Evolutionary conservation across 352 stramenopile genomes (phyloP), one percentile per base, ranked within the genome.

Genomic region (Thalassiosira mediterranea): DNA sequence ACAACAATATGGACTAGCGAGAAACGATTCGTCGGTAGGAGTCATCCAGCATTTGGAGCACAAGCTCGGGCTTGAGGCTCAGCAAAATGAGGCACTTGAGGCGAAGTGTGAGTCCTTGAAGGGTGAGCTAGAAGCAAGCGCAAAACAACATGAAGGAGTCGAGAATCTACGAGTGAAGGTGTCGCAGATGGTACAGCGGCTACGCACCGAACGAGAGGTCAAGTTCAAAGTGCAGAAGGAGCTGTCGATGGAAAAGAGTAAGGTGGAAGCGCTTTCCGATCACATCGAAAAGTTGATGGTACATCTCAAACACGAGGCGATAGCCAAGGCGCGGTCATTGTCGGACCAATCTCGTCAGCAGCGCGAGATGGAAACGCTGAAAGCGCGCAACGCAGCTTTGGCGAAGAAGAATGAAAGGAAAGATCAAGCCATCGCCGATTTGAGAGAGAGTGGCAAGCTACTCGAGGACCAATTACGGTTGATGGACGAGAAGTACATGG

Each of bases 401-500:
- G 77, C 77, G 32, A 96, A 96, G 76, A 96, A 96, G 52, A 94
- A 90, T 40, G 74, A 80, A 2, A 73, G 74, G 2, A 96, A 97
- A 56, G 95, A 98, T 26, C 69, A 91, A 13, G 89, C 96, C 52
- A 90, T 97, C 37, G 76, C 88, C 31, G 95, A 98, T 61, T 78
- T 98, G 8, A 91, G 96, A 77, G 95, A 98, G 81, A 95, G 94
- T 23, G 89, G 88, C 7, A 95, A 96, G 64, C 96, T 98, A 32
- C 82, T 98, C 11, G 95, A 98, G 81, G 95, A 98, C 59, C 96
- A 98, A 65, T 87, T 98, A 47, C 89, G 93, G 5, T 87, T 98
- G n/a, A 98, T 98, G 95, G 95, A 98, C 75, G 92, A 97, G 56
- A 98, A 98, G 81, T 98, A 97, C 76, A 96, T 98, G 59, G 95